A percentile compares a stretch with the other conserved stretches of the same genome.
Evolutionary conservation across 2,329 filamentous ascomycete genomes (phyloP).

Genomic region (Kalmusia sp.): DNA sequence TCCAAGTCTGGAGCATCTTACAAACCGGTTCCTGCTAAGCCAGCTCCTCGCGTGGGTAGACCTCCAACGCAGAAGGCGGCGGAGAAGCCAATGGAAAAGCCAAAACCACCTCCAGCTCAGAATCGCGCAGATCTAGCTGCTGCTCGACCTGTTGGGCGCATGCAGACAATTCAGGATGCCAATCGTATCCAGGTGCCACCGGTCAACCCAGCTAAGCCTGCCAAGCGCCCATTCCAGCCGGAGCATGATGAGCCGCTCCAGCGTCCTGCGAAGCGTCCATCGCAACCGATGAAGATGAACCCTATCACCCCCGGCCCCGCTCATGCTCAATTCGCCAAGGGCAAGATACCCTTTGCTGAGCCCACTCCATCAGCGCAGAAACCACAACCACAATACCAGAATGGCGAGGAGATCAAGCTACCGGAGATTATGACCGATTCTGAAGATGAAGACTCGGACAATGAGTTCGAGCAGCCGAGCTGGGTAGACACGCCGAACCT

Average conservation of each 20-base stretch:
- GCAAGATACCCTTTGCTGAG: slow-evolving; percentile 87
- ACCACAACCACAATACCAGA: slow-evolving; percentile 78
- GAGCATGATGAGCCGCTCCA: slow-evolving; percentile 69
- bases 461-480: slow-evolving; percentile 71
- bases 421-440: slow-evolving; percentile 96
- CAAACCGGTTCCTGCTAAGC: slow-evolving; percentile 32
- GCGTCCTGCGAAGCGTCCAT: slow-evolving; percentile 44
- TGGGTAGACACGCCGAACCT: slow-evolving; percentile 93
- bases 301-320: slow-evolving; percentile 62
- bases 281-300: slow-evolving; percentile 54
- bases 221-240: slow-evolving; percentile 76
- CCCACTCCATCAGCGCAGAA: slow-evolving; percentile 61
- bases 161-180: slow-evolving; percentile 67
- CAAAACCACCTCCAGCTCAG: slow-evolving; percentile 46
- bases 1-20: slow-evolving; percentile 27
- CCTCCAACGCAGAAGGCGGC: slow-evolving; percentile 61
- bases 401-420: slow-evolving; percentile 87
- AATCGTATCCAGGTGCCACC: slow-evolving; percentile 61
- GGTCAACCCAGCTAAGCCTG: slow-evolving; percentile 72
- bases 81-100: slow-evolving; percentile 77
- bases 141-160: slow-evolving; percentile 63
- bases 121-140: slow-evolving; percentile 58
- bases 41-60: slow-evolving; percentile 34
- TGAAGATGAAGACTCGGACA: slow-evolving; percentile 79
- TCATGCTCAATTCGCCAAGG: slow-evolving; percentile 80